These are phyloP conservation scores for Cercophora sp. DNA, from an alignment of 495 filamentous ascomycete genomes.

Conservation along the genomic window DNA sequence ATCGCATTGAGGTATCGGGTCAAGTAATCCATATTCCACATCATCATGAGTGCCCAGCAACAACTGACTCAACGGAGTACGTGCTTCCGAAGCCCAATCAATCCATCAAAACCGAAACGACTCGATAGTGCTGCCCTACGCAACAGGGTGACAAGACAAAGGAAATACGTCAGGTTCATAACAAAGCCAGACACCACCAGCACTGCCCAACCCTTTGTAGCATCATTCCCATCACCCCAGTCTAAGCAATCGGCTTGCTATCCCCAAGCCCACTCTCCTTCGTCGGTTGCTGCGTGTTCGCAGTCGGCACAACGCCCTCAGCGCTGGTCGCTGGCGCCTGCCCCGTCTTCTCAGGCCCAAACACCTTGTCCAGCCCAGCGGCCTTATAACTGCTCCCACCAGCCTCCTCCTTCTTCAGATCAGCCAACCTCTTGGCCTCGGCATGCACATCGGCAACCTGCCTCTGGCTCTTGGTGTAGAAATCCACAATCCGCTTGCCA, in stretches of 20 bases:
- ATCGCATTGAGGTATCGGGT: too few species aligned
- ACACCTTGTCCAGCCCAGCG: constrained; percentile 41
- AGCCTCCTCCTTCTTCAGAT: constrained; percentile 72
- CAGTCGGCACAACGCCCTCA: neutral
- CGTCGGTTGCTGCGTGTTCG: neutral
- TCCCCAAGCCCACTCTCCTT: neutral
- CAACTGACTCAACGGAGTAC: too few species aligned
- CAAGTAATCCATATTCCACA: too few species aligned
- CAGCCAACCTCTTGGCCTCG: constrained; percentile 81
- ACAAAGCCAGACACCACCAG: too few species aligned
- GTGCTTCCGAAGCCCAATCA: too few species aligned
- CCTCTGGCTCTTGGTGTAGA: constrained; percentile 76
- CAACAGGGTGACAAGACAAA: too few species aligned
- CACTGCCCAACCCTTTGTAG: too few species aligned
- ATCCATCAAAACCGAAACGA: too few species aligned
- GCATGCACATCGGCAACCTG: constrained; percentile 89
- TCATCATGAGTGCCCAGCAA: too few species aligned
- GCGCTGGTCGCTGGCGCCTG: neutral
- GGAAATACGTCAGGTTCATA: too few species aligned
- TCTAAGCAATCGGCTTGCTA: neutral
- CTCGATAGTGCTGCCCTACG: too few species aligned
- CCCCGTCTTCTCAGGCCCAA: constrained; percentile 38
- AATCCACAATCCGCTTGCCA: constrained; percentile 76
- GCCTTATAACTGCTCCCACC: constrained; percentile 47
- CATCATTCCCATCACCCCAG: neutral